Evolutionary conservation across 2,329 filamentous ascomycete genomes (phyloP), one percentile per base, ranked within the genome.

Genomic region (Pseudopithomyces maydicus): DNA sequence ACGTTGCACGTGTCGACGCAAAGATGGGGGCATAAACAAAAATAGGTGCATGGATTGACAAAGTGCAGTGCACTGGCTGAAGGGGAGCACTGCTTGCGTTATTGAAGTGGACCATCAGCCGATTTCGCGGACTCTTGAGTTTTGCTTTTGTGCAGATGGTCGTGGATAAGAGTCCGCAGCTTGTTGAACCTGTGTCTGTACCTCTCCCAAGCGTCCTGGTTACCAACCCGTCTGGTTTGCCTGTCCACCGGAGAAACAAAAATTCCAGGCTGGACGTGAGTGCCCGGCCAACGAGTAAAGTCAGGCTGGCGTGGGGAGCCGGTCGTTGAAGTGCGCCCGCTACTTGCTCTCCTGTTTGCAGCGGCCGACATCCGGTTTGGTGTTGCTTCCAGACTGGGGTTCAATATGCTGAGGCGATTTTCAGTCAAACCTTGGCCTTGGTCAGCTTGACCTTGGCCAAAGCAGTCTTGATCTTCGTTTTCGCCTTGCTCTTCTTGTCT

Each of bases 201-300:
- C 33, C 69, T 58, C 45, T 68, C 54, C 68, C 62, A 72, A 15
- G 59, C 63, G 12, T 69, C 65, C 22, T 48, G 52, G 10, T 57
- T 49, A 4, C 50, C 20, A 43, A 51, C 12, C 10, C 11, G 23
- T 15, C 42, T 50, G 14, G 35, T 35, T 17, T 51, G 39, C 22
- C 26, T 33, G 22, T 43, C 44, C 12, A 20, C 32, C 6, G 55
- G 35, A 5, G 56, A 47, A 22, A 58, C 62, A 35, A 72, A 72
- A 1, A 56, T 42, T 6, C 68, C 68, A 2, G 67, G 67, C 48
- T 64, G 56, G n/a, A 70, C 43, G 47, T 70, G 64, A 2, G 68
- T 59, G 23, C 62, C 68, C 15, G 65, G 64, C 58, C 61, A 68
- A 44, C 50, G 55, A 41, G 53, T 58, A 43, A 68, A 62, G 41